Conservation (phyloP, 2,329 filamentous ascomycete genomes). For the Neonectria faginata region DNA sequence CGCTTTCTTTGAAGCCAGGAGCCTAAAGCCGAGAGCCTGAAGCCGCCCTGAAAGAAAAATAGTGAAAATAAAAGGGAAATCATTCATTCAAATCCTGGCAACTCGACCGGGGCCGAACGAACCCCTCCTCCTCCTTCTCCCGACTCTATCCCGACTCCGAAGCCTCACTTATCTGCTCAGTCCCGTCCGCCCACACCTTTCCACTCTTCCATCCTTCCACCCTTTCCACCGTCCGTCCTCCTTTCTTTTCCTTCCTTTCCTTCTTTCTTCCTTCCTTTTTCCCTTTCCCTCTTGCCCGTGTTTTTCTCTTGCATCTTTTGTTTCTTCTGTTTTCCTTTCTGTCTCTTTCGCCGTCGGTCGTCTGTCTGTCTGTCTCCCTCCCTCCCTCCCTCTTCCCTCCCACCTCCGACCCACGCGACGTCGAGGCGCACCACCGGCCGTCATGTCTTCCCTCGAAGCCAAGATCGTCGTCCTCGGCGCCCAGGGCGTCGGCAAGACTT, state of each 20-base stretch:
- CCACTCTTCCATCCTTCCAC: constrained; percentile 17
- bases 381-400: constrained; percentile 16
- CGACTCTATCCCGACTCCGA: constrained; percentile 22
- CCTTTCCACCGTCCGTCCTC: constrained; percentile 20
- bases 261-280: constrained; percentile 20
- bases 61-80: not conserved
- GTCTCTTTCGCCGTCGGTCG: constrained; percentile 12
- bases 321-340: constrained; percentile 5
- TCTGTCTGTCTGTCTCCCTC: constrained; percentile 11
- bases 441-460: constrained; percentile 76
- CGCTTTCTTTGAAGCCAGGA: not conserved
- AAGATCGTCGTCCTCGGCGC: constrained; percentile 85
- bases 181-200: constrained; percentile 21
- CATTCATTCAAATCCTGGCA: not conserved
- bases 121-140: constrained; percentile 21
- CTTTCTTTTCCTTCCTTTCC: constrained; percentile 27
- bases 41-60: constrained; percentile 5
- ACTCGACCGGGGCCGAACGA: constrained; percentile 12
- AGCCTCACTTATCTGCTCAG: constrained; percentile 23
- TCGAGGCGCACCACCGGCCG: constrained; percentile 27
- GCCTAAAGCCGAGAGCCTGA: not conserved
- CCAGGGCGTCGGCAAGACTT: constrained; percentile 84
- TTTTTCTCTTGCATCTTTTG: not conserved
- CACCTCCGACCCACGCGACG: constrained; percentile 21
- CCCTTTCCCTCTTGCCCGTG: constrained; percentile 22